Conservation (phyloP, 352 stramenopile species). For the Pelagophyceae sp. region DNA sequence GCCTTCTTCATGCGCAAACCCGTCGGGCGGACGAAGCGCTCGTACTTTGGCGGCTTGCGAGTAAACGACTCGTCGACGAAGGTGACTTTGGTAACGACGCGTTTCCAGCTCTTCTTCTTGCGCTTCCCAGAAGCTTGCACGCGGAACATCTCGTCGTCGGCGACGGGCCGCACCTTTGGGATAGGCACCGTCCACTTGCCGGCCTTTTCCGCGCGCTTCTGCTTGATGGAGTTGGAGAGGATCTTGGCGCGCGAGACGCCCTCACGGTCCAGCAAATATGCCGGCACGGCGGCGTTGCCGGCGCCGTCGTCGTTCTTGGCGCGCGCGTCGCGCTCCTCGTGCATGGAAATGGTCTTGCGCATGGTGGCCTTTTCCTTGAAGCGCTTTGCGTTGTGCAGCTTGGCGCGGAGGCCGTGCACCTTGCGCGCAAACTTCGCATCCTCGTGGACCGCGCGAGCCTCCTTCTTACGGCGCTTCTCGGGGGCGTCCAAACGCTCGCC, state of each 20-base stretch:
- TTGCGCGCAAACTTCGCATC: slow-evolving; percentile 96
- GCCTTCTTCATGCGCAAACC: slow-evolving; percentile 99
- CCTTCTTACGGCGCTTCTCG: slow-evolving; percentile 94
- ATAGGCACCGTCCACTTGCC: slow-evolving; percentile 99
- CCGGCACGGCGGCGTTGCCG: slow-evolving; percentile 88
- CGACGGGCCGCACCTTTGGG: slow-evolving; percentile 94
- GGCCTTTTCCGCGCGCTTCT: slow-evolving; percentile 99
- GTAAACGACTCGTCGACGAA: slow-evolving; percentile 99
- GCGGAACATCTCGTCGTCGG: slow-evolving; percentile 99
- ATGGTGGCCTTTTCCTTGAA: slow-evolving; percentile 99
- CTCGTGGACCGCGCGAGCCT: slow-evolving; percentile 92
- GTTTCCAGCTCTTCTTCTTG: slow-evolving; percentile 84
- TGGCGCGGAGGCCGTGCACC: slow-evolving; percentile 92
- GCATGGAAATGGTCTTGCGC: slow-evolving; percentile 97
- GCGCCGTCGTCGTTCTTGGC: slow-evolving; percentile 94
- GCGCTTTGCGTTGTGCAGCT: slow-evolving; percentile 97
- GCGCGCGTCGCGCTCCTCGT: slow-evolving; percentile 98
- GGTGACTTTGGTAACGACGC: slow-evolving; percentile 84
- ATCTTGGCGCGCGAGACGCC: slow-evolving; percentile 96
- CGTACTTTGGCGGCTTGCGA: slow-evolving; percentile 98
- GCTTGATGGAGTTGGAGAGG: slow-evolving; percentile 98
- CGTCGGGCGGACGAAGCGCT: slow-evolving; percentile 97
- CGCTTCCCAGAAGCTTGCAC: slow-evolving; percentile 91
- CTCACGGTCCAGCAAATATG: slow-evolving; percentile 98
- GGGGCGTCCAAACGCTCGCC: slow-evolving; percentile 91